Evolutionary conservation across 140 eudicot genomes (phyloP), one percentile per base, ranked within the genome.

Genomic region (Senecio squalidus): DNA sequence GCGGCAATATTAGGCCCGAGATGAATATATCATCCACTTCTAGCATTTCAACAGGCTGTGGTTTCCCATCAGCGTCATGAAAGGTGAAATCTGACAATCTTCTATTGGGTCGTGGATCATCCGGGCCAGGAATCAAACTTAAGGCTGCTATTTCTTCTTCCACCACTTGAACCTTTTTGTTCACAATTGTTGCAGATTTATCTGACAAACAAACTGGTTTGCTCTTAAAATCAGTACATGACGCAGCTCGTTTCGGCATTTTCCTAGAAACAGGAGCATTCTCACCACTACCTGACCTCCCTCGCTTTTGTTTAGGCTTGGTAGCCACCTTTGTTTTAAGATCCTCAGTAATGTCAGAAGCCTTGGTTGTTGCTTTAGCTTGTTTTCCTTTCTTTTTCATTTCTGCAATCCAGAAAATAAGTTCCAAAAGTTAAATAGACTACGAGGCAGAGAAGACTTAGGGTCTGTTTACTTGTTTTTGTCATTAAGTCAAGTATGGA

Each of bases 11-110:
- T 5, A 60, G 50, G 11, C 95, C 95, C 2, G 92, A 68, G 38
- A 86, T 80, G 40, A 64, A 86, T 18, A 86, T 11, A 34, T 77
- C 85, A 36, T 74, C 71, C 2, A 86, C 91, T 72, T 82, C 84
- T 5, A 80, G 73, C 87, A 77, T 74, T 76, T 82, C 95, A 72
- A 86, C 67, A 4, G 95, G 88, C 58, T 86, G 93, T 3, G 77
- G 75, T 14, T 54, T 54, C 5, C 88, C 88, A 33, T 75, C 80
- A 4, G 72, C 69, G 60, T 77, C 78, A 50, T 86, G 88, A 24
- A 86, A 75, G 34, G 72, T 49, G 4, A 86, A 86, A 47, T 86
- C 88, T 18, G 84, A 58, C 34, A 83, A 45, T 49, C 85, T 68
- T 68, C 95, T 78, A 61, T 74, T 72, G 66, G 92, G 86, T 3